Evolutionary conservation across 1,139 yeast genomes (phyloP), one percentile per base, ranked within the genome.

Genomic region (Suhomyces atakaporum): DNA sequence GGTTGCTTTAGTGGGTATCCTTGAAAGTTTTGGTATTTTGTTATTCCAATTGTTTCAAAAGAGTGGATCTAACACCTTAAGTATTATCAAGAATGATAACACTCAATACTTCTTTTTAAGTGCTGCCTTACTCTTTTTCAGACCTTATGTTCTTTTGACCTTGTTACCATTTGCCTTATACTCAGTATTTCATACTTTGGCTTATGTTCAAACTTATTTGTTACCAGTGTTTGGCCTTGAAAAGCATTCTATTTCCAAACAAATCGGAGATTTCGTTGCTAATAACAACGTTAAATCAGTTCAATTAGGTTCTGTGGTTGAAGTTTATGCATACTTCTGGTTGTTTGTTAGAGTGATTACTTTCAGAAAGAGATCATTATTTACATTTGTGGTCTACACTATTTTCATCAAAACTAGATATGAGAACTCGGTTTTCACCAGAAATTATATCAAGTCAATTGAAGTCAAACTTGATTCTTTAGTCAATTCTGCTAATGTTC

Each of bases 21-120:
- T 86, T 33, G 76, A 73, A 48, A 81, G 95, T 25, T 89, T 87
- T 60, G 89, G 88, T 16, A 78, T 90, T 45, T 84, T 88, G 42
- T 62, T 85, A 20, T 81, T 70, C 61, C 92, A 88, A 52, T 49
- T 58, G 40, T 48, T 62, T 34, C 60, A 54, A 40, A 69, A 63
- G 51, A 53, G 54, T 59, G 64, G 70, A 24, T 35, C 37, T 31
- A 42, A 40, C 30, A 33, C 45, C 14, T 27, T 27, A 22, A 51
- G 44, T 36, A 21, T 59, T 69, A 32, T 62, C 69, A 40, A 66
- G 62, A 88, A 84, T 54, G 92, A 83, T 55, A 84, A 84, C 56
- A 69, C 79, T 38, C 86, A 81, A 50, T 84, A 84, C 62, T 64
- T 81, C 39, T 57, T 68, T 39, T 66, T 81, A 50, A 81, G 88